Evolutionary conservation across 305 asterid genomes (phyloP), one percentile per base, ranked within the genome.

Genomic region (Salvia sclarea): DNA sequence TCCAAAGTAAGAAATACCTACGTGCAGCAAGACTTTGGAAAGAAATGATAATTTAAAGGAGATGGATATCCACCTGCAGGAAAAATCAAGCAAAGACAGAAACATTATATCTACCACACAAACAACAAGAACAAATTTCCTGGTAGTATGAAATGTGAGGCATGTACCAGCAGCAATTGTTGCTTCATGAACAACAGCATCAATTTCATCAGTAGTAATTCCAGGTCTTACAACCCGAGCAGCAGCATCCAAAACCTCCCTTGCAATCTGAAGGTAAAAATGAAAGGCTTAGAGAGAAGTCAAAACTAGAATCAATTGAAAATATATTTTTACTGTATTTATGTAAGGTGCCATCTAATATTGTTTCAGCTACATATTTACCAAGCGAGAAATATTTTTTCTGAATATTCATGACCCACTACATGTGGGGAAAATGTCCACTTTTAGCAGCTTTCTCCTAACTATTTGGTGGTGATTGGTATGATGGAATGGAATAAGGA

Each of bases 21-120:
- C 99, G 98, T 95, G 99, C 99, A 95, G 89, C 98, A 91, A 74
- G 99, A 95, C 83, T 91, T 95, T 0, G 98, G 99, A 79, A 95
- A 95, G 78, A 91, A 91, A 83, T 89, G 84, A 78, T 95, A 95
- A 80, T 91, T 91, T 52, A 95, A 66, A 2, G 99, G 96, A 64
- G 99, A 95, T 74, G 99, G 99, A 80, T 95, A 95, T 84, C 94
- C 99, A 72, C 99, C 99, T 95, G 88, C 78, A 16, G 59, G 72
- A 54, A 63, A 66, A 48, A 68, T 8, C 71, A 56, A 77, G 43
- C 54, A 25, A 66, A 38, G n/a, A 52, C 38, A 4, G 48, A 18
- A 58, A 59, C 73, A 54, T 44, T 47, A 47, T 38, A 64, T 31
- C 40, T 38, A 37, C 9, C 41, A 41, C 24, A 33, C 22, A 73